Evolutionary conservation across 2,329 filamentous ascomycete genomes (phyloP), one percentile per base, ranked within the genome.

Genomic region (Cryphonectria nitschkei): DNA sequence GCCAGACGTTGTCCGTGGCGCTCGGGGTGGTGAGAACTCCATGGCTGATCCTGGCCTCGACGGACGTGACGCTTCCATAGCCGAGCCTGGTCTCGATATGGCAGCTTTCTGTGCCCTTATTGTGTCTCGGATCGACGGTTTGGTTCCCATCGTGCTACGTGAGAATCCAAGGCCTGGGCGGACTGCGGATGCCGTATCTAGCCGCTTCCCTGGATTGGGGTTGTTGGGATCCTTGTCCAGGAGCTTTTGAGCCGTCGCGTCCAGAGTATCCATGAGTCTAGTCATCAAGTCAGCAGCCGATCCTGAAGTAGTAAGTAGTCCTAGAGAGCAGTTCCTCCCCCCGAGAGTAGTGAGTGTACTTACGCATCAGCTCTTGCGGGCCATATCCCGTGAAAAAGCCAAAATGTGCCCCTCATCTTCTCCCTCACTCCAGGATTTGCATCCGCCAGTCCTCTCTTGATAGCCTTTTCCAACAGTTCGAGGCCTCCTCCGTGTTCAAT

Each of bases 341-440:
- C 67, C 26, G 43, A 26, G 6, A 2, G 29, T 26, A 73, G 26
- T 37, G 26, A 73, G 26, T 11, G 46, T 22, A 85, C 90, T 84
- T 84, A 93, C 87, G 83, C 84, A 77, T 95, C 91, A 54, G 94
- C 94, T 77, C 87, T 90, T 29, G 90, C 86, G 2, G 92, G 91
- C 93, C 94, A 98, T 26, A 93, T 86, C 46, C 84, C 84, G 71
- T 90, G 89, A 79, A 95, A 98, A 0, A 85, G 84, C 96, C 96
- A 99, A 80, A 93, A 99, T 0, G 94, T 93, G 52, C 89, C 87
- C 75, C 96, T 89, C 86, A 93, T 95, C 74, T 89, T 91, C 80
- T 97, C 94, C 76, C 96, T 89, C 62, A 98, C 95, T 41, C 91
- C 92, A 9, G 95, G 94, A 77, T 98, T 97, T 16, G 95, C 86